Conservation (phyloP, 108 stramenopile genomes). For the Nitzschia sp. region DNA sequence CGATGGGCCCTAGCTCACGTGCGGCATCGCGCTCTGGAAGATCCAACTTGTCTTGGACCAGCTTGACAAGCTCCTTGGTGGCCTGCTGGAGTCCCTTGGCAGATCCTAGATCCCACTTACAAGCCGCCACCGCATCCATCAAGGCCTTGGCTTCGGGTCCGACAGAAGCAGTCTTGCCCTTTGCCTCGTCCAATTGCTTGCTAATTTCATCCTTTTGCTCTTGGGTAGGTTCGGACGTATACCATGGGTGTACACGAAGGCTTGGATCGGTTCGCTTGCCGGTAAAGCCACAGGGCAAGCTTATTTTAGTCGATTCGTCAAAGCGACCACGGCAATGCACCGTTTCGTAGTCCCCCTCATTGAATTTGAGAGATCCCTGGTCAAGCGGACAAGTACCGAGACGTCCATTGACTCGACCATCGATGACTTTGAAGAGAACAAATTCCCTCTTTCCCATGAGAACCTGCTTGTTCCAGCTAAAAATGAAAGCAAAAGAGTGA, state of each 20-base stretch:
- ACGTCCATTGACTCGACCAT: constrained; percentile 74
- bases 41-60: constrained; percentile 58
- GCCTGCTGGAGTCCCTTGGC: constrained; percentile 29
- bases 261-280: constrained; percentile 4
- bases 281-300: constrained; percentile 31
- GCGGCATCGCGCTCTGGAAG: constrained; percentile 63
- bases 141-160: constrained; percentile 39
- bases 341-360: constrained; percentile 48
- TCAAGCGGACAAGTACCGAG: constrained; percentile 67
- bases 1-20: constrained; percentile 52
- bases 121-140: constrained; percentile 35
- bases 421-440: constrained; percentile 65
- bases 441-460: constrained; percentile 64
- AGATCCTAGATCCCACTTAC: constrained; percentile 34
- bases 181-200: constrained; percentile 38
- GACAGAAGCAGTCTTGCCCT: constrained; percentile 22
- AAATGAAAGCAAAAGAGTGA: no score
- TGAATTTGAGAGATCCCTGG: constrained; percentile 62
- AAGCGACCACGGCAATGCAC: constrained; percentile 59
- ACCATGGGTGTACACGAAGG: constrained; percentile 6
- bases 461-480: constrained; percentile 73
- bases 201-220: constrained; percentile 72
- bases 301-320: constrained; percentile 52
- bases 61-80: constrained; percentile 41
- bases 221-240: constrained; percentile 44